Evolutionary conservation across 768 basidiomycete species (phyloP).

Genomic region (Cubamyces sp.): DNA sequence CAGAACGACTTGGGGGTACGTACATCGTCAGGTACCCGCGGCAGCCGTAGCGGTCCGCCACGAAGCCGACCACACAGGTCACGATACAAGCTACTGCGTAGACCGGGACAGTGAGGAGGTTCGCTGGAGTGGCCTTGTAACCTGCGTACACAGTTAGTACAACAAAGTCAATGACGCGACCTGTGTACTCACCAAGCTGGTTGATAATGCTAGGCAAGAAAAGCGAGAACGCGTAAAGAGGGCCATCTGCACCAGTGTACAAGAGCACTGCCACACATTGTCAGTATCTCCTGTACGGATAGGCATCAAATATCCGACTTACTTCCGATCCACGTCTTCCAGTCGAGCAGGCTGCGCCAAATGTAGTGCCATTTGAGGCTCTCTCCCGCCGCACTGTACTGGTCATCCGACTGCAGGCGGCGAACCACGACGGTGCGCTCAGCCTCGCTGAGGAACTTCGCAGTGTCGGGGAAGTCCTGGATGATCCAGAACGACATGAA

Average conservation of each 20-base stretch:
- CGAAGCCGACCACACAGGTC: constrained; percentile 66
- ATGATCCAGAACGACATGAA: constrained; percentile 73
- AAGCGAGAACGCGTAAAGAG: constrained; percentile 76
- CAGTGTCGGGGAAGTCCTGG: constrained; percentile 83
- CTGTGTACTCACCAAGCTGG: constrained; percentile 45
- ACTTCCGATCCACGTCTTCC: constrained; percentile 69
- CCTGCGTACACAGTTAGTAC: constrained; percentile 41
- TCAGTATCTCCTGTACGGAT: neutral
- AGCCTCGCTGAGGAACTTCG: constrained; percentile 72
- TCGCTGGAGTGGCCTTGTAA: constrained; percentile 71
- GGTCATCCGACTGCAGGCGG: constrained; percentile 66
- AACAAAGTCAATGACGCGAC: constrained; percentile 44
- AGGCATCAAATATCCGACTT: constrained; percentile 17
- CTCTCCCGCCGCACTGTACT: constrained; percentile 77
- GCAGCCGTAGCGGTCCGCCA: constrained; percentile 62
- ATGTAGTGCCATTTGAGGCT: constrained; percentile 60
- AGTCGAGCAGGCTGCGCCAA: constrained; percentile 61
- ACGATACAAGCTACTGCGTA: constrained; percentile 69
- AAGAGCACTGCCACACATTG: constrained; percentile 49
- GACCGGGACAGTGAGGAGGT: constrained; percentile 78
- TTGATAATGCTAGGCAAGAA: constrained; percentile 83
- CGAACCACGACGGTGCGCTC: constrained; percentile 71
- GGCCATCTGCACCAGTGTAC: constrained; percentile 61
- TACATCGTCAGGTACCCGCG: constrained; percentile 70
- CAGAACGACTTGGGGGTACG: constrained; percentile 27